Percentiles rank a stretch among this genome's conserved stretches.
Evolutionary conservation across 2,329 filamentous ascomycete genomes (phyloP).

Genomic region (Cercospora citrullina): DNA sequence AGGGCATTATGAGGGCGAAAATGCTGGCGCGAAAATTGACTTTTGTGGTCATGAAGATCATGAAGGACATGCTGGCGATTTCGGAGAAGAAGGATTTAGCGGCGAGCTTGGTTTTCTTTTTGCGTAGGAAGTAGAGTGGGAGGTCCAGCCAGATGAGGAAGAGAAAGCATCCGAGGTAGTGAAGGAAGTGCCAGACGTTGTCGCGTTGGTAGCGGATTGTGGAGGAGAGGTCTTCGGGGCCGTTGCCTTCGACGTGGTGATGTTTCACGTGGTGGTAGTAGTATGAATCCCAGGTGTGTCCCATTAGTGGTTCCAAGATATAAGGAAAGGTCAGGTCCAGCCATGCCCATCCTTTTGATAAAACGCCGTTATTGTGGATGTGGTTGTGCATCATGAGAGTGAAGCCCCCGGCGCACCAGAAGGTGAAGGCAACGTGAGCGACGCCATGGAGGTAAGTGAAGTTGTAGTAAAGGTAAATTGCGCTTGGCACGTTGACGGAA

Average conservation of each 20-base stretch:
- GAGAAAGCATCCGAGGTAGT: slow-evolving; percentile 72
- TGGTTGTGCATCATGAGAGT: slow-evolving; percentile 84
- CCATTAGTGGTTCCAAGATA: slow-evolving; percentile 72
- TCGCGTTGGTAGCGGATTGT: slow-evolving; percentile 77
- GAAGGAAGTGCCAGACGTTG: slow-evolving; percentile 63
- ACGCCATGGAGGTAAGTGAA: slow-evolving; percentile 70
- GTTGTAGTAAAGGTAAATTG: slow-evolving; percentile 61
- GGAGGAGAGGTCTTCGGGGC: slow-evolving; percentile 71
- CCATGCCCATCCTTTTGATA: slow-evolving; percentile 55
- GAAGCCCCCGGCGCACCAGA: slow-evolving; percentile 70
- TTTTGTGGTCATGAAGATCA: slow-evolving; percentile 54
- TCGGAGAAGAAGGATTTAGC: slow-evolving; percentile 63
- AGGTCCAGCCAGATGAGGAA: slow-evolving; percentile 74
- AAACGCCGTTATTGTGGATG: slow-evolving; percentile 72
- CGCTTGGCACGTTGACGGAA: slow-evolving; percentile 68
- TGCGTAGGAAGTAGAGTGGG: slow-evolving; percentile 69
- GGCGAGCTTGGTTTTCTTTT: slow-evolving; percentile 58
- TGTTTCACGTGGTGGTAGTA: slow-evolving; percentile 86
- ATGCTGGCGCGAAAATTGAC: slow-evolving; percentile 57
- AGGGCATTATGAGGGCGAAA: slow-evolving; percentile 67
- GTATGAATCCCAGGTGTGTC: slow-evolving; percentile 83
- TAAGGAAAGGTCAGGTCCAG: slow-evolving; percentile 72
- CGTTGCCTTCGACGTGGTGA: slow-evolving; percentile 80
- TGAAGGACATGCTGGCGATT: slow-evolving; percentile 54
- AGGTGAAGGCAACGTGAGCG: slow-evolving; percentile 64